These are phyloP conservation scores for Magnolia sinica DNA, from an alignment of 164 flowering plant species.

Conservation along the genomic window DNA sequence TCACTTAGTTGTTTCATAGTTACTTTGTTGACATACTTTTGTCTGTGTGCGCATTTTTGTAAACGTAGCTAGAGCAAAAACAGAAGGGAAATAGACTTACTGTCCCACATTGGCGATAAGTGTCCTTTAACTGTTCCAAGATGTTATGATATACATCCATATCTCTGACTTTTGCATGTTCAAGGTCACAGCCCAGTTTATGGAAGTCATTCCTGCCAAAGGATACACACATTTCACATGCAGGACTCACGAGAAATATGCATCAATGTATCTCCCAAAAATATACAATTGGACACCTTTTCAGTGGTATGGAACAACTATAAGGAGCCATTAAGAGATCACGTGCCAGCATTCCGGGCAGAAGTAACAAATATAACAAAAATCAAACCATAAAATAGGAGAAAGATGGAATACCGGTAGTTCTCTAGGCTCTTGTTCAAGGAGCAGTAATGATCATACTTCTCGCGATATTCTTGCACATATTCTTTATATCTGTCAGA, in stretches of 20 bases:
- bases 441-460: slow-evolving; percentile 68
- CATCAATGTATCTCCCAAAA: not conserved
- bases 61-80: not conserved
- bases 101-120: slow-evolving; percentile 59
- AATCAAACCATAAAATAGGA: not conserved
- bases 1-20: not conserved
- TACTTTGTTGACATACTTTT: not conserved
- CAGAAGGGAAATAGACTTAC: slow-evolving; percentile 31
- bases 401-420: slow-evolving; percentile 49
- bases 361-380: not conserved
- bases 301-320: not conserved
- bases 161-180: slow-evolving; percentile 63
- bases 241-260: not conserved
- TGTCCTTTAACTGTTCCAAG: slow-evolving; percentile 56
- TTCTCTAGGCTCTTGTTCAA: slow-evolving; percentile 60
- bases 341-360: not conserved
- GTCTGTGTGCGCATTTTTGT: not conserved
- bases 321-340: not conserved
- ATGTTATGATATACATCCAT: slow-evolving; percentile 44
- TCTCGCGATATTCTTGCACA: slow-evolving; percentile 73
- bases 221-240: slow-evolving; percentile 2
- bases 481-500: slow-evolving; percentile 79
- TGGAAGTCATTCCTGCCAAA: slow-evolving; percentile 55
- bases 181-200: slow-evolving; percentile 63
- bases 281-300: not conserved